Conservation (phyloP, 139 green algal species). For the Deuterostichococcus epilithicus region DNA sequence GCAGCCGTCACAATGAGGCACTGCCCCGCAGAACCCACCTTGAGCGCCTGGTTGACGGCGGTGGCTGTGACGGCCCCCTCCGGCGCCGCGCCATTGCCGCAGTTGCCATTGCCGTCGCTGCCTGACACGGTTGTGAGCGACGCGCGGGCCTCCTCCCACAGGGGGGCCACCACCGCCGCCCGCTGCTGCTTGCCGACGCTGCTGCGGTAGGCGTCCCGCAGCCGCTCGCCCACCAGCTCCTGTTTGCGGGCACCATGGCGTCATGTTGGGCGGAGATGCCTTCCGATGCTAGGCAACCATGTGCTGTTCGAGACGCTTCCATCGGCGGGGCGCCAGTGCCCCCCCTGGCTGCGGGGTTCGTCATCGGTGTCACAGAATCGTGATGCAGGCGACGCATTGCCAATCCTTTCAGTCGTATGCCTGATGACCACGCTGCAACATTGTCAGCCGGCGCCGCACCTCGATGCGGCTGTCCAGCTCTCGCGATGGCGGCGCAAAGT, state of each 20-base stretch:
- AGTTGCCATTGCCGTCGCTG: background rate
- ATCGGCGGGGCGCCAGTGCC: no score
- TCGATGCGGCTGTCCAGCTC: constrained; percentile 52
- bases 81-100: background rate
- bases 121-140: constrained; percentile 18
- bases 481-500: constrained; percentile 41
- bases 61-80: background rate
- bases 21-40: no score
- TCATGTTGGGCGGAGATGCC: no score
- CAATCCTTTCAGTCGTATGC: no score
- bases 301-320: no score
- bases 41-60: background rate
- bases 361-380: no score
- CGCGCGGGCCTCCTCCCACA: constrained; percentile 23
- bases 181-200: constrained; percentile 49
- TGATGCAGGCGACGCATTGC: no score
- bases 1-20: no score
- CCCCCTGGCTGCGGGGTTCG: no score
- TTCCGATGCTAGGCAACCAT: no score
- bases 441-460: constrained; percentile 33
- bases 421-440: constrained; percentile 10
- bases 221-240: background rate
- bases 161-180: constrained; percentile 12
- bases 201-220: constrained; percentile 27
- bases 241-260: background rate